These are phyloP conservation scores for Chlorella ohadii DNA, from an alignment of 139 green algal genomes.

Conservation along the genomic window DNA sequence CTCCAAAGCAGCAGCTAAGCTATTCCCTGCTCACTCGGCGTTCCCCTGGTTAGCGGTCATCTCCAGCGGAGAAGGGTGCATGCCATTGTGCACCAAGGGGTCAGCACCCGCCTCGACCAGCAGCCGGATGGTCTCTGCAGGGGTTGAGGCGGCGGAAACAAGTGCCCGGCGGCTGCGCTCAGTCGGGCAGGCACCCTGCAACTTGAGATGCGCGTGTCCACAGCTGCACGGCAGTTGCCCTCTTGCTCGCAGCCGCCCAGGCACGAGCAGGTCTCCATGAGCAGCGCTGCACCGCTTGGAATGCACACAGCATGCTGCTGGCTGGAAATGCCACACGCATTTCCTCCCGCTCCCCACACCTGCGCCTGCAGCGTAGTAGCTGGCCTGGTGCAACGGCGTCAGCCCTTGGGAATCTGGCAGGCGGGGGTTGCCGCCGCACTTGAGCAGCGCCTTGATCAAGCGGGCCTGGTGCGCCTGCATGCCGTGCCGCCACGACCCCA, in stretches of 20 bases:
- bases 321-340: too few species aligned
- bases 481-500: not conserved
- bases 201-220: too few species aligned
- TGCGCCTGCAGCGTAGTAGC: conserved; percentile 4
- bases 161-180: too few species aligned
- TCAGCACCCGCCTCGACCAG: not conserved
- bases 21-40: not conserved
- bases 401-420: not conserved
- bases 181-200: too few species aligned
- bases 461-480: not conserved
- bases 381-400: not conserved
- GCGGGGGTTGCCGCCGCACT: not conserved
- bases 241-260: too few species aligned
- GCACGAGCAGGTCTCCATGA: too few species aligned
- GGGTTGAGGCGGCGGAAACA: not conserved
- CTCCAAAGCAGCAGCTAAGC: too few species aligned
- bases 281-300: too few species aligned
- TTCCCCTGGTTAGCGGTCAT: conserved; percentile 6
- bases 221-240: too few species aligned
- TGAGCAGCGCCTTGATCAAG: not conserved
- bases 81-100: not conserved
- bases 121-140: not conserved
- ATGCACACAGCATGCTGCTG: too few species aligned
- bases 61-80: not conserved
- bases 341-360: not conserved